A percentile compares a stretch with the other conserved stretches of the same genome.
Evolutionary conservation across 2,329 filamentous ascomycete species (phyloP).

Genomic region (Stemphylium vesicarium): DNA sequence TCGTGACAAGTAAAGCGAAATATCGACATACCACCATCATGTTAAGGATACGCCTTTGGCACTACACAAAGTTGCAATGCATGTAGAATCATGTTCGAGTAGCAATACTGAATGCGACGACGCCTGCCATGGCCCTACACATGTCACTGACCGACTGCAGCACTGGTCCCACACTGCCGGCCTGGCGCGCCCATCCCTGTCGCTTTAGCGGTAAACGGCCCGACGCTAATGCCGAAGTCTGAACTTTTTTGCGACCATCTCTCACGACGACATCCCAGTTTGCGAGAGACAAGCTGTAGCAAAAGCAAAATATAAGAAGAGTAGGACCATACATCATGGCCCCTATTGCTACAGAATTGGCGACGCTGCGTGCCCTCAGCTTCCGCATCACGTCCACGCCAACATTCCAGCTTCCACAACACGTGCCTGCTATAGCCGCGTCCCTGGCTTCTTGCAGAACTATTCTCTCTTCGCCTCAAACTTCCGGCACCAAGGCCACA

Average conservation of each 20-base stretch:
- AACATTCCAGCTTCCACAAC: conserved; percentile 73
- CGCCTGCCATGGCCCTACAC: conserved; percentile 28
- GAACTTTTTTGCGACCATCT: conserved; percentile 29
- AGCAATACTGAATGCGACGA: conserved; percentile 29
- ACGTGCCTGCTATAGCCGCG: conserved; percentile 71
- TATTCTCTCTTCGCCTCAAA: conserved; percentile 67
- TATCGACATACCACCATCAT: conserved; percentile 45
- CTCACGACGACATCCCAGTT: conserved; percentile 3
- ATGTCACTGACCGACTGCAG: conserved; percentile 27
- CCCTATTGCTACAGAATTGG: conserved; percentile 33
- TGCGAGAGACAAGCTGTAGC: neutral
- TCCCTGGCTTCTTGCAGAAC: conserved; percentile 61
- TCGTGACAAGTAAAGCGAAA: neutral
- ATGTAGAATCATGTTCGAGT: conserved; percentile 41
- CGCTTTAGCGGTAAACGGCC: conserved; percentile 26
- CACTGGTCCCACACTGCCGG: conserved; percentile 19
- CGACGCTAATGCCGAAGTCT: conserved; percentile 27
- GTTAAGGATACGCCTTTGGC: conserved; percentile 38
- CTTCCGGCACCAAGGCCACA: conserved; percentile 64
- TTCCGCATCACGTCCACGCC: conserved; percentile 74
- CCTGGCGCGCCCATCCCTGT: conserved; percentile 30
- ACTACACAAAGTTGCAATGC: conserved; percentile 26
- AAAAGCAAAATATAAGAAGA: neutral
- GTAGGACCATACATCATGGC: conserved; percentile 24
- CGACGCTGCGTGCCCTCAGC: conserved; percentile 58